A percentile compares a stretch with the other conserved stretches of the same genome.
phyloP scores from a whole-genome alignment of 2,329 filamentous ascomycete genomes.

The Trichoderma brevicompactum region DNA sequence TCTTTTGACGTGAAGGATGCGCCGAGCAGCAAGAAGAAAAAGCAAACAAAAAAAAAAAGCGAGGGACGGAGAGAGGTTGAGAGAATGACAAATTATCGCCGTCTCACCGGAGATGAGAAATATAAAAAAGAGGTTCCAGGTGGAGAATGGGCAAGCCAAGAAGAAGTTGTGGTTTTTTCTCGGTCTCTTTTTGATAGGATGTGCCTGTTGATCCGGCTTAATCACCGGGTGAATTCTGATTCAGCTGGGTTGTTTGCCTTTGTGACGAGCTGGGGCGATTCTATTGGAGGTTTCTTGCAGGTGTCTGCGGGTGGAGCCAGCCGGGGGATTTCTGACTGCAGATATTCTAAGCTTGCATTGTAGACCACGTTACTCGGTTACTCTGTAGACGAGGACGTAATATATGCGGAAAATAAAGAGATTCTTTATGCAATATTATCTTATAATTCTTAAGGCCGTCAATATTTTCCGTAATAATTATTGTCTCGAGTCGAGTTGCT shows the following conservation, averaged over 20 bases:
- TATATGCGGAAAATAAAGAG: background rate
- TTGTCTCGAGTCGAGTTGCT: no score
- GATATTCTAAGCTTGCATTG: background rate
- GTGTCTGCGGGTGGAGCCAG: background rate
- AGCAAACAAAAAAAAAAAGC: background rate
- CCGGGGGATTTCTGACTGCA: background rate
- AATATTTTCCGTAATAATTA: no score
- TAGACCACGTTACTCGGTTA: no score
- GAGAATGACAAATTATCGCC: background rate
- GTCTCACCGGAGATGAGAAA: background rate
- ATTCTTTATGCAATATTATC: no score
- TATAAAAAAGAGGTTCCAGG: background rate
- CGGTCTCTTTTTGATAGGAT: conserved; percentile 4
- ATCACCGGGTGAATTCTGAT: conserved; percentile 24
- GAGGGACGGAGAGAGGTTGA: background rate
- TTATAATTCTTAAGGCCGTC: no score
- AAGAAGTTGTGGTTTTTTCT: background rate
- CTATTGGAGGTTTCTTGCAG: conserved; percentile 23
- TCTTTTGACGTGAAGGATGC: background rate
- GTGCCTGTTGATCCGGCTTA: conserved; percentile 21
- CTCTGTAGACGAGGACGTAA: background rate
- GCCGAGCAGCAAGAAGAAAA: background rate
- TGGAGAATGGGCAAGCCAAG: background rate
- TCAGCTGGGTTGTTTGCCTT: background rate
- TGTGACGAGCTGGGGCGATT: conserved; percentile 27